A percentile compares a stretch with the other conserved stretches of the same genome.
phyloP scores from a whole-genome alignment of 768 basidiomycete species.

The Leccinellum luteum region DNA sequence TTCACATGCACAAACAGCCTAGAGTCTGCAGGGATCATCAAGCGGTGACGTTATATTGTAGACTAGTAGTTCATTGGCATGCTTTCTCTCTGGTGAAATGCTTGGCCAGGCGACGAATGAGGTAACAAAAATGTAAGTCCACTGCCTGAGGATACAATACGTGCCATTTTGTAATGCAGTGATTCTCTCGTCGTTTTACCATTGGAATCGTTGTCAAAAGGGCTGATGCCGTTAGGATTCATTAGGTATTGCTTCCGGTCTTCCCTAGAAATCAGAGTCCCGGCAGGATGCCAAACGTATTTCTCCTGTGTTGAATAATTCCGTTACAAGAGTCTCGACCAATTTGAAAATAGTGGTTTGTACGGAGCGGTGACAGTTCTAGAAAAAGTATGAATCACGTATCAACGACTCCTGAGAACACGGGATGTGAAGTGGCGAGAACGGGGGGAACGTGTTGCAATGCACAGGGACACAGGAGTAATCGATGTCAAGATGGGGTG shows the following conservation, averaged over 20 bases:
- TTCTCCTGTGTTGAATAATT: neutral
- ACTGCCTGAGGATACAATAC: neutral
- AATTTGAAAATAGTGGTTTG: neutral
- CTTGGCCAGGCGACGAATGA: no score
- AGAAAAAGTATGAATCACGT: neutral
- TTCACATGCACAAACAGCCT: neutral
- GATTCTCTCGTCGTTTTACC: neutral
- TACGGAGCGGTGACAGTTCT: neutral
- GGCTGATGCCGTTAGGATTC: no score
- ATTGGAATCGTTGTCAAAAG: neutral
- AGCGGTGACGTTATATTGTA: neutral
- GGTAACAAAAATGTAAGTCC: no score
- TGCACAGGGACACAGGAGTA: neutral
- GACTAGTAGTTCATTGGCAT: neutral
- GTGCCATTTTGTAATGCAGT: neutral
- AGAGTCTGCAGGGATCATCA: neutral
- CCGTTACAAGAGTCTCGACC: neutral
- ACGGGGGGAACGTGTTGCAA: conserved; percentile 11
- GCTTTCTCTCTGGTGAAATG: neutral
- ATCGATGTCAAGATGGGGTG: conserved; percentile 7
- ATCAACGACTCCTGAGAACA: neutral
- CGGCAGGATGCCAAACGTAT: neutral
- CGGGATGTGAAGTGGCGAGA: conserved; percentile 1
- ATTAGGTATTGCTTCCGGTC: no score
- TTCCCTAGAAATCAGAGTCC: neutral